phyloP scores from a whole-genome alignment of 2,329 filamentous ascomycete genomes.

The Beauveria bassiana region DNA sequence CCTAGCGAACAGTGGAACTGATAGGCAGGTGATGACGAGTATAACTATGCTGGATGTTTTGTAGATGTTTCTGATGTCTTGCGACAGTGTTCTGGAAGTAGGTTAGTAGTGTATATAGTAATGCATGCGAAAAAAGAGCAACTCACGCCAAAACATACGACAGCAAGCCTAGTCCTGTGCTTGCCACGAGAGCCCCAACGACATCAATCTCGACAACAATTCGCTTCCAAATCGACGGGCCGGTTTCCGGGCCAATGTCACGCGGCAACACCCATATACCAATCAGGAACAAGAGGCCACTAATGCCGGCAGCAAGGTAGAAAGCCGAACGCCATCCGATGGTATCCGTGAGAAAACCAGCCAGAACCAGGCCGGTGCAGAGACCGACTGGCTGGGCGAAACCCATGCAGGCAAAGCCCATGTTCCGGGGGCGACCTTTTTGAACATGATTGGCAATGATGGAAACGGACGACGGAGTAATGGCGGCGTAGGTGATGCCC shows the following conservation, averaged over 20 bases:
- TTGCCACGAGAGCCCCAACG: slow-evolving; percentile 37
- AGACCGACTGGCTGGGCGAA: slow-evolving; percentile 32
- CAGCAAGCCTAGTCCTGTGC: slow-evolving; percentile 32
- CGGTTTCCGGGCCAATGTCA: too few relatives aligned
- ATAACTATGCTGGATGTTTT: too few relatives aligned
- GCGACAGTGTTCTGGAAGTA: too few relatives aligned
- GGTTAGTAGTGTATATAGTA: too few relatives aligned
- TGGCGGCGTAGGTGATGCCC: too few relatives aligned
- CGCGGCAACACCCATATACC: not conserved
- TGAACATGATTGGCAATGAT: too few relatives aligned
- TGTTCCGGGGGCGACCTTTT: too few relatives aligned
- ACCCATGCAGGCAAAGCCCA: slow-evolving; percentile 8
- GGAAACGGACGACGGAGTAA: too few relatives aligned
- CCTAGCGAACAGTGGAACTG: too few relatives aligned
- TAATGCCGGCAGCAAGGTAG: slow-evolving; percentile 19
- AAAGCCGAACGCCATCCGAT: slow-evolving; percentile 35
- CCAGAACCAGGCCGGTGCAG: slow-evolving; percentile 31
- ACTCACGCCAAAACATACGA: slow-evolving; percentile 25
- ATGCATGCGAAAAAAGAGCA: too few relatives aligned
- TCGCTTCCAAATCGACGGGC: not conserved
- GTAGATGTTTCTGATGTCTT: too few relatives aligned
- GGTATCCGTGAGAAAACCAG: slow-evolving; percentile 33
- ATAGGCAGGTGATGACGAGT: too few relatives aligned
- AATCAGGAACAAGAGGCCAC: not conserved
- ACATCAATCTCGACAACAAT: slow-evolving; percentile 37